Evolutionary conservation across 192 early-diverging fungal genomes (phyloP).

Genomic region (Umbelopsis vinacea): DNA sequence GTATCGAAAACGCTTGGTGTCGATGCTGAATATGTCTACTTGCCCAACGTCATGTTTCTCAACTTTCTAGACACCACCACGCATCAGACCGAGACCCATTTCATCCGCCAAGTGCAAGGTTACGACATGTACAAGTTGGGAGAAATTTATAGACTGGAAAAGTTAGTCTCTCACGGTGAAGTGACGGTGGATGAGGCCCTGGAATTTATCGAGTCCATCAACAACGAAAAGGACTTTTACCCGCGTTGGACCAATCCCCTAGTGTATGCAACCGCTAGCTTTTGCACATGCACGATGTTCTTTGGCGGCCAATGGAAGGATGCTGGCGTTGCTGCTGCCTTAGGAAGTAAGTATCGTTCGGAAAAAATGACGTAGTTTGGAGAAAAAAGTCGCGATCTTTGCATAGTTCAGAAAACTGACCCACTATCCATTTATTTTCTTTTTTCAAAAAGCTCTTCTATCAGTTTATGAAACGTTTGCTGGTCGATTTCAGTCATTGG

Average conservation of each 20-base stretch:
- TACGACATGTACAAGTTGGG: conserved; percentile 74
- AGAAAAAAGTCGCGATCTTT: background rate
- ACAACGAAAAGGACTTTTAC: conserved; percentile 56
- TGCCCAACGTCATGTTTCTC: conserved; percentile 75
- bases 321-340: conserved; percentile 56
- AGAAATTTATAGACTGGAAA: conserved; percentile 65
- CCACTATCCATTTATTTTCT: too few relatives aligned
- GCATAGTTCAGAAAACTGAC: too few relatives aligned
- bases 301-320: conserved; percentile 73
- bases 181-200: conserved; percentile 69
- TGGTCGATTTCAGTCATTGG: conserved; percentile 51
- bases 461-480: conserved; percentile 58
- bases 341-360: conserved; percentile 46
- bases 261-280: conserved; percentile 58
- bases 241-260: conserved; percentile 62
- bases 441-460: too few relatives aligned
- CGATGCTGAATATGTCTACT: conserved; percentile 65
- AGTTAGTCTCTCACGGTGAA: conserved; percentile 64
- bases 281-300: conserved; percentile 68
- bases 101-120: conserved; percentile 60
- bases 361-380: conserved; percentile 27
- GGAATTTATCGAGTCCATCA: conserved; percentile 62
- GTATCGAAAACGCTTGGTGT: conserved; percentile 67
- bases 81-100: conserved; percentile 75
- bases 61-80: conserved; percentile 74